phyloP scores from a whole-genome alignment of 495 filamentous ascomycete species.

The Trypethelium eluteriae region DNA sequence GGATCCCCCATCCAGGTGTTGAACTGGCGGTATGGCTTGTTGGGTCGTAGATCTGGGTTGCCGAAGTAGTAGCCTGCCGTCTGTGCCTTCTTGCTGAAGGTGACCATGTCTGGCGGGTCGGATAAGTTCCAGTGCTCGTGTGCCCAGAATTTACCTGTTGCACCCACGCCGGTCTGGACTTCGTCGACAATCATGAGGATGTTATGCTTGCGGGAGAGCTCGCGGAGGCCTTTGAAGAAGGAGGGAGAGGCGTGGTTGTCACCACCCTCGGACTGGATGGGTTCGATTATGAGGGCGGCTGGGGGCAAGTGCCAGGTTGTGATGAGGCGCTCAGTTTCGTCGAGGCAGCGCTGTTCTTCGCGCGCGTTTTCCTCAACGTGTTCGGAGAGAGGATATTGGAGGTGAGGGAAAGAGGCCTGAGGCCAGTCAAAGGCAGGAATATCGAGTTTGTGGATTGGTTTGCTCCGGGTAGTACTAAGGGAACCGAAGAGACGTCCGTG shows the following conservation, averaged over 20 bases:
- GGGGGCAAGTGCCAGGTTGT: conserved; percentile 78
- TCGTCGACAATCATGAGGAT: conserved; percentile 96
- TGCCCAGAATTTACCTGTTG: conserved; percentile 97
- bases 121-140: conserved; percentile 93
- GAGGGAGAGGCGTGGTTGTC: conserved; percentile 94
- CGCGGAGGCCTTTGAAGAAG: conserved; percentile 87
- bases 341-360: conserved; percentile 78
- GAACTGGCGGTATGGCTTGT: conserved; percentile 98
- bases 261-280: conserved; percentile 95
- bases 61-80: conserved; percentile 96
- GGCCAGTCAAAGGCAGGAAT: conserved; percentile 99
- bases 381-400: conserved; percentile 87
- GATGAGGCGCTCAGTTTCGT: conserved; percentile 82
- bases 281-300: conserved; percentile 83
- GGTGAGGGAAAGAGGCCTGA: conserved; percentile 79
- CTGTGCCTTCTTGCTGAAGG: conserved; percentile 98
- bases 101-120: conserved; percentile 92
- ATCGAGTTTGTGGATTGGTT: conserved; percentile 97
- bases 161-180: conserved; percentile 93
- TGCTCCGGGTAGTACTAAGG: conserved; percentile 87
- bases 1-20: conserved; percentile 99
- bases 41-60: conserved; percentile 78
- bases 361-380: conserved; percentile 72
- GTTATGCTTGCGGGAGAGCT: conserved; percentile 74
- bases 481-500: conserved; percentile 92